These are phyloP conservation scores for Lactifluus subvellereus DNA, from an alignment of 768 basidiomycete genomes.

Conservation along the genomic window DNA sequence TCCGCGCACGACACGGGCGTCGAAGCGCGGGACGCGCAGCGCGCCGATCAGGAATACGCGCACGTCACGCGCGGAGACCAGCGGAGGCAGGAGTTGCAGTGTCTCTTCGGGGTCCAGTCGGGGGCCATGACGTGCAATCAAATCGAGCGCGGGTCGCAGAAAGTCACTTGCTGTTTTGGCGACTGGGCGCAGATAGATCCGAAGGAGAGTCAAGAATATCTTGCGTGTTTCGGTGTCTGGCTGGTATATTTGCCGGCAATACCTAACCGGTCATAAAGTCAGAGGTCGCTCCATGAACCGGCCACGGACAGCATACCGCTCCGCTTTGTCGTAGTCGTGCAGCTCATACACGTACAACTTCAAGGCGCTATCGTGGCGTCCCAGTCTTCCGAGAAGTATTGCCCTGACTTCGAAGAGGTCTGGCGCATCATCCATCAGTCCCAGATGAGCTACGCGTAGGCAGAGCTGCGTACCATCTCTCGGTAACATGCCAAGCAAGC, in stretches of 20 bases:
- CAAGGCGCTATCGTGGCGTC: constrained; percentile 90
- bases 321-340: constrained; percentile 78
- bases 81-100: constrained; percentile 80
- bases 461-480: constrained; percentile 55
- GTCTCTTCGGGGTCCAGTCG: constrained; percentile 79
- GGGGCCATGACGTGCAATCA: constrained; percentile 79
- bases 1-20: constrained; percentile 61
- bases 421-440: constrained; percentile 29
- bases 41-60: constrained; percentile 70
- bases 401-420: constrained; percentile 91
- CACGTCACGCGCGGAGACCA: constrained; percentile 80
- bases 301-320: constrained; percentile 53
- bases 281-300: neutral
- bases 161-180: constrained; percentile 47
- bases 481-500: constrained; percentile 75
- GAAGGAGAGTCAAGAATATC: constrained; percentile 81
- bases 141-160: constrained; percentile 76
- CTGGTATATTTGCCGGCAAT: constrained; percentile 81
- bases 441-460: neutral
- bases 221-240: constrained; percentile 46
- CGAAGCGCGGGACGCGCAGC: constrained; percentile 59
- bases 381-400: constrained; percentile 82
- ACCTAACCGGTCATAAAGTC: constrained; percentile 41
- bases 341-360: constrained; percentile 90
- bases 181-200: constrained; percentile 79